Percentiles rank a stretch among this genome's conserved stretches.
These are phyloP conservation scores for Neocucurbitaria cava DNA, from an alignment of 2,329 filamentous ascomycete species.

Conservation along the genomic window DNA sequence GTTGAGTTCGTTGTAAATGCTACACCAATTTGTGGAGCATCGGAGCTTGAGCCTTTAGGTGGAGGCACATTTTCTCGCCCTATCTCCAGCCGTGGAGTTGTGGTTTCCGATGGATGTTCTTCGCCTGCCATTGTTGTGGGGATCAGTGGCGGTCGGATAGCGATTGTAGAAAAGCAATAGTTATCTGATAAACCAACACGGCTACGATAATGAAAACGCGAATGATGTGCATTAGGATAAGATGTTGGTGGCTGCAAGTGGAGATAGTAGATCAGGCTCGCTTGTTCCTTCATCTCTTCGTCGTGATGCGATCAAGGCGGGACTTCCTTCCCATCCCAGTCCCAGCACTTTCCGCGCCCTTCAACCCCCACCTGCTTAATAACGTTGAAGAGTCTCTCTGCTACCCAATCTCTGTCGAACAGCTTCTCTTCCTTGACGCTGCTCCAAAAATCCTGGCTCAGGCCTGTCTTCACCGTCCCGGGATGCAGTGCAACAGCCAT, in stretches of 20 bases:
- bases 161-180: neutral
- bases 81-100: neutral
- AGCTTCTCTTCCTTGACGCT: constrained; percentile 68
- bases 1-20: neutral
- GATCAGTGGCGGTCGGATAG: neutral
- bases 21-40: neutral
- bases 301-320: constrained; percentile 31
- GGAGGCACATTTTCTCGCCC: neutral
- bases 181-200: neutral
- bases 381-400: constrained; percentile 68
- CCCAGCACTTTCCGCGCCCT: constrained; percentile 49
- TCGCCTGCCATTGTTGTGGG: neutral
- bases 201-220: neutral
- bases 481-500: constrained; percentile 77
- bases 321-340: constrained; percentile 50
- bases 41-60: neutral
- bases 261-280: neutral
- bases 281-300: neutral
- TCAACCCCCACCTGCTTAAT: constrained; percentile 69
- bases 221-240: neutral
- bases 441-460: constrained; percentile 76
- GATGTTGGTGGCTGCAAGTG: neutral
- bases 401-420: constrained; percentile 71
- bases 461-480: constrained; percentile 77
- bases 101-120: neutral